Percentiles rank a stretch among this genome's conserved stretches.
These are phyloP conservation scores for Trapa bicornis DNA, from an alignment of 345 rosid species.

Conservation along the genomic window DNA sequence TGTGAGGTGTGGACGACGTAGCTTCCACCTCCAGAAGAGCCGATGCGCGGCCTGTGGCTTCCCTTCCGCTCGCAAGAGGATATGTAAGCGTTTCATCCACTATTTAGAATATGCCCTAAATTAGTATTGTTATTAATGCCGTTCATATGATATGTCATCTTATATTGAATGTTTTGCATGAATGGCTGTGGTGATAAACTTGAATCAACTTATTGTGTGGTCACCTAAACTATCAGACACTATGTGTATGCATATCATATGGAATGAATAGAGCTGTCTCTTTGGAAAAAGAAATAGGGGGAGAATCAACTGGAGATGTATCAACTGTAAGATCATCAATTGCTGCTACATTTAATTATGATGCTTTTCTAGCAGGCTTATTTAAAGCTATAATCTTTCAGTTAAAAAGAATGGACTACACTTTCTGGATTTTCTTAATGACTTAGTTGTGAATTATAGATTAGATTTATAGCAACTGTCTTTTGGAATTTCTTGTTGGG, in stretches of 20 bases:
- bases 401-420: no score
- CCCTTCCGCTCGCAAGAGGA: slow-evolving; percentile 44
- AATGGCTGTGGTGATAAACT: background rate
- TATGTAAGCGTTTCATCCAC: slow-evolving; percentile 15
- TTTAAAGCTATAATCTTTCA: no score
- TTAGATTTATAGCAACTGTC: no score
- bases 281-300: no score
- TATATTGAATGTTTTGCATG: background rate
- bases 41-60: slow-evolving; percentile 40
- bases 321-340: no score
- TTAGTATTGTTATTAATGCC: background rate
- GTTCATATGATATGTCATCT: background rate
- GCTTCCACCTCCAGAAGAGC: slow-evolving; percentile 52
- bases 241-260: no score
- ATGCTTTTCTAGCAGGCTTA: no score
- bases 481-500: no score
- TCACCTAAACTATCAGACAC: background rate
- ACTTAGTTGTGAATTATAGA: no score
- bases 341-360: no score
- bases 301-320: background rate
- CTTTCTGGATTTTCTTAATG: no score
- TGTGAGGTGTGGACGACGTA: slow-evolving; percentile 49
- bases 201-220: background rate
- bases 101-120: background rate
- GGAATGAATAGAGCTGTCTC: no score